These are phyloP conservation scores for Phytophthora megakarya DNA, from an alignment of 352 stramenopile genomes.

Conservation along the genomic window DNA sequence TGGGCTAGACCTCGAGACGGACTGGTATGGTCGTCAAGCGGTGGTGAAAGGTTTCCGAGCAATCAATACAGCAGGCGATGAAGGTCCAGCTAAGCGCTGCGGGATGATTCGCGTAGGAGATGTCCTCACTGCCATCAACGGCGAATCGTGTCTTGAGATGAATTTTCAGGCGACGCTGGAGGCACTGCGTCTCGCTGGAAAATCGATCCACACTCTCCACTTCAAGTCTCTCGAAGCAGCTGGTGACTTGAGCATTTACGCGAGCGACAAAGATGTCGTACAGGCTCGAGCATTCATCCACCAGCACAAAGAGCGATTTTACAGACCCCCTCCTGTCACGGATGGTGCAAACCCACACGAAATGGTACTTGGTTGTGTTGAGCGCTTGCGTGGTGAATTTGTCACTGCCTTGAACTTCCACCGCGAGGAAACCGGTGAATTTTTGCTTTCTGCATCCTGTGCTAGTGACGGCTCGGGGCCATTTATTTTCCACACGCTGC, in stretches of 20 bases:
- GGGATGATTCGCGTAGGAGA: conserved; percentile 69
- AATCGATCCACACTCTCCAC: conserved; percentile 59
- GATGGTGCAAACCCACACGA: conserved; percentile 28
- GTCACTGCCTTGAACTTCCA: conserved; percentile 89
- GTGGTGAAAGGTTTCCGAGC: conserved; percentile 75
- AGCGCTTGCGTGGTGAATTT: conserved; percentile 69
- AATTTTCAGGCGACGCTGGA: conserved; percentile 64
- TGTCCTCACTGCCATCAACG: conserved; percentile 78
- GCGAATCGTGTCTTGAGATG: conserved; percentile 70
- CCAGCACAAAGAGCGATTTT: conserved; percentile 79
- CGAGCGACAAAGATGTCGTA: conserved; percentile 61
- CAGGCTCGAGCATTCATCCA: conserved; percentile 79
- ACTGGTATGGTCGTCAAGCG: conserved; percentile 74
- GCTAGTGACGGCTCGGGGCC: conserved; percentile 66
- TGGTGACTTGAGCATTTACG: conserved; percentile 71
- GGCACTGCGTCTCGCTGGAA: conserved; percentile 46
- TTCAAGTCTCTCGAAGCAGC: conserved; percentile 76
- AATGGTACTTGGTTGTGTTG: conserved; percentile 70
- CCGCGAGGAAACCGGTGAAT: conserved; percentile 80
- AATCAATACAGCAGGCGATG: conserved; percentile 46
- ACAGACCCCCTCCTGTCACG: conserved; percentile 36
- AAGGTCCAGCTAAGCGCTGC: conserved; percentile 61
- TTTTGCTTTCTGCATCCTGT: conserved; percentile 73
- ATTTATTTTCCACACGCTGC: conserved; percentile 86
- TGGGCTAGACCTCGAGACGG: conserved; percentile 70